Conservation (phyloP, 1,284 basidiomycete genomes). For the Pseudozyma thailandica region DNA sequence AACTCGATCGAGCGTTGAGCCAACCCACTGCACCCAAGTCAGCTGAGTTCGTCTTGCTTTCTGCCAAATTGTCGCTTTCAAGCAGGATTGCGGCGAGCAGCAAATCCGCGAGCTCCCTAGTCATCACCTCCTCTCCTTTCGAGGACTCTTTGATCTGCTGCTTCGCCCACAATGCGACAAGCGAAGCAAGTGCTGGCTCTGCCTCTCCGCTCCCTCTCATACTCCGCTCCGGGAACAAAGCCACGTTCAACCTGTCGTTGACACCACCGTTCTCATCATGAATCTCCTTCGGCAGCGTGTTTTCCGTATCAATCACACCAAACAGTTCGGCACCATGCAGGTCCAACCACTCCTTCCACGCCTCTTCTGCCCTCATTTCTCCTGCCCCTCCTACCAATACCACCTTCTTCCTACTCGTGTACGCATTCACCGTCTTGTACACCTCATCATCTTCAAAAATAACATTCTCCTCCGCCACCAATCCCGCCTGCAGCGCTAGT, state of each 20-base stretch:
- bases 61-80: conserved; percentile 38
- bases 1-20: conserved; percentile 35
- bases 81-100: conserved; percentile 38
- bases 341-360: conserved; percentile 38
- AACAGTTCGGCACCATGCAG: conserved; percentile 41
- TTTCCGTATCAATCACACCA: conserved; percentile 38
- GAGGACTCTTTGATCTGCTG: conserved; percentile 1
- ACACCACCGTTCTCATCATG: conserved; percentile 25
- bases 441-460: conserved; percentile 44
- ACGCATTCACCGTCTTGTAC: conserved; percentile 36
- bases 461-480: conserved; percentile 30
- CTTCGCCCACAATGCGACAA: conserved; percentile 46
- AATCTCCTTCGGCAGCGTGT: conserved; percentile 27
- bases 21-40: conserved; percentile 51
- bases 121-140: conserved; percentile 6
- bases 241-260: conserved; percentile 30
- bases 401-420: conserved; percentile 36
- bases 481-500: conserved; percentile 33
- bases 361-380: conserved; percentile 16
- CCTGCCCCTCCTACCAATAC: conserved; percentile 31
- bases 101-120: conserved; percentile 33
- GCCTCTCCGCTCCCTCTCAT: conserved; percentile 24
- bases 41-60: conserved; percentile 35
- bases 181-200: conserved; percentile 29
- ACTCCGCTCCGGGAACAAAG: conserved; percentile 26